A percentile compares a stretch with the other conserved stretches of the same genome.
phyloP scores from a whole-genome alignment of 2,329 filamentous ascomycete species.

The Tolypocladium guangdongense region DNA sequence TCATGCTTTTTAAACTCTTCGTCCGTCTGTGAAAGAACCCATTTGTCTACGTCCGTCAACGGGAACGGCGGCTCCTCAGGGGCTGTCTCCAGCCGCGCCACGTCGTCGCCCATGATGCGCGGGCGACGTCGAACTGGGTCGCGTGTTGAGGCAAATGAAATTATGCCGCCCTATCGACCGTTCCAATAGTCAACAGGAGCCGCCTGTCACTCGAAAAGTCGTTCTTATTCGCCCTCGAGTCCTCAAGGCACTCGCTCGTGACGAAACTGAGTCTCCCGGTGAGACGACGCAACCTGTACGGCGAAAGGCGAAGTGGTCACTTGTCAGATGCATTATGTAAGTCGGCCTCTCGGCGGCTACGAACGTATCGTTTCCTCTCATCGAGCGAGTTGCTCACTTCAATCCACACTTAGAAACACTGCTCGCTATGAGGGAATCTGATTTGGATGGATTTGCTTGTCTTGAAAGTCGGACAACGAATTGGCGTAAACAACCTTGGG shows the following conservation, averaged over 20 bases:
- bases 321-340: conserved; percentile 1
- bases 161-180: not conserved
- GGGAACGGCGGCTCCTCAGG: conserved; percentile 41
- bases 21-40: conserved; percentile 53
- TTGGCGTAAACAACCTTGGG: no score
- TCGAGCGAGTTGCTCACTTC: not conserved
- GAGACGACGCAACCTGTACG: not conserved
- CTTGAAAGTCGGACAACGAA: not conserved
- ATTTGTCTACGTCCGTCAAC: conserved; percentile 47
- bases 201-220: not conserved
- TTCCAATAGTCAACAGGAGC: not conserved
- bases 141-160: not conserved
- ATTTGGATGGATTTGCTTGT: not conserved
- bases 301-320: not conserved
- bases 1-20: conserved; percentile 57
- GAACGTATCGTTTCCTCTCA: not conserved
- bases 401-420: not conserved
- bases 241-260: not conserved
- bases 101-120: conserved; percentile 28
- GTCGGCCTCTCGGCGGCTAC: not conserved
- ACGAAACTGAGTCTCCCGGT: not conserved
- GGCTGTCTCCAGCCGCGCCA: conserved; percentile 2
- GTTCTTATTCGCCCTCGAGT: not conserved
- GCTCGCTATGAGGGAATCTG: not conserved
- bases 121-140: not conserved